Evolutionary conservation across 2,329 filamentous ascomycete genomes (phyloP).

Genomic region (Cyphellophora attinorum): DNA sequence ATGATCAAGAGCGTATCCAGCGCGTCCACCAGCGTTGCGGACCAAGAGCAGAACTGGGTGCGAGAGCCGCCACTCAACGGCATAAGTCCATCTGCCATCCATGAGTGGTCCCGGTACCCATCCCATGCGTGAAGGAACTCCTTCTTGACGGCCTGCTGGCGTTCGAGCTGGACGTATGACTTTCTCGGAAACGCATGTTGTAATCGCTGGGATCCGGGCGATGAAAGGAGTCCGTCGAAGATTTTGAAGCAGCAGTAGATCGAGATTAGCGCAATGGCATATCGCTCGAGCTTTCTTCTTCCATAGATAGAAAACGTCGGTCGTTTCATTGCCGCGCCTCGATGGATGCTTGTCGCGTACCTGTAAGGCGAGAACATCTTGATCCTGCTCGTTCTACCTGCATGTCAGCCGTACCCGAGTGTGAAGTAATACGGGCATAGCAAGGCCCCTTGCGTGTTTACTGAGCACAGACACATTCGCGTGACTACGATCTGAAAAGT

Average conservation of each 20-base stretch:
- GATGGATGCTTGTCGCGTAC: too few species aligned
- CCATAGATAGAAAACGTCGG: too few species aligned
- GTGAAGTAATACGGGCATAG: too few species aligned
- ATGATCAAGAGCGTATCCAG: slow-evolving; percentile 56
- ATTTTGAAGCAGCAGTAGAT: slow-evolving; percentile 1
- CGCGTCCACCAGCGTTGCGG: slow-evolving; percentile 50
- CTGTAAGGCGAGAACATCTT: too few species aligned
- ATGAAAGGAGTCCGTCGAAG: background rate
- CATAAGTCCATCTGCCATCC: slow-evolving; percentile 7
- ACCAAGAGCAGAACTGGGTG: slow-evolving; percentile 34
- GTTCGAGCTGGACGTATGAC: slow-evolving; percentile 2
- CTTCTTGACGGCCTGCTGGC: slow-evolving; percentile 6
- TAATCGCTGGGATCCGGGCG: background rate
- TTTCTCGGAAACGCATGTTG: background rate
- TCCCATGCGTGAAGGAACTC: slow-evolving; percentile 9
- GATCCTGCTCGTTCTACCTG: too few species aligned
- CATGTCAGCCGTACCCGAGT: too few species aligned
- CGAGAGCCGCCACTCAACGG: slow-evolving; percentile 5
- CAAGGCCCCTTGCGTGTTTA: too few species aligned
- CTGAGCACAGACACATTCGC: too few species aligned
- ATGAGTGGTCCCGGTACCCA: slow-evolving; percentile 6
- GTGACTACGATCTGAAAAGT: too few species aligned
- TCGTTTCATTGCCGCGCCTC: too few species aligned
- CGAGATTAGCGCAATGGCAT: background rate
- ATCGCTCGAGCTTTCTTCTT: too few species aligned